A percentile compares a stretch with the other conserved stretches of the same genome.
Evolutionary conservation across 805 yeast genomes (phyloP).

Genomic region (Danielia oregonensis): DNA sequence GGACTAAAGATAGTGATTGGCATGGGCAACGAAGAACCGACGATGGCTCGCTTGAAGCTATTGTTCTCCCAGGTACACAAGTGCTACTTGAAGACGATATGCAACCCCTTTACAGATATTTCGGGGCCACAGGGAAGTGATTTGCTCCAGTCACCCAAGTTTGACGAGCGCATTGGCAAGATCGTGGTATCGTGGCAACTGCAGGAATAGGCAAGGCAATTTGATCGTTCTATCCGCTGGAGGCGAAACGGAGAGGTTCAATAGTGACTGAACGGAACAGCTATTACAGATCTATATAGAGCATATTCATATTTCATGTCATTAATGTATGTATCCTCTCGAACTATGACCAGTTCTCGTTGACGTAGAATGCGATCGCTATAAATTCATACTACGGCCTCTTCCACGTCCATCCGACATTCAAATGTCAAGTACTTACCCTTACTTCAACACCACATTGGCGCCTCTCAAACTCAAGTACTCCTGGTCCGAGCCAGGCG

Average conservation of each 20-base stretch:
- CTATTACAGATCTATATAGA: no score
- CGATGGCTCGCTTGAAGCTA: slow-evolving; percentile 12
- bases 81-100: slow-evolving; percentile 50
- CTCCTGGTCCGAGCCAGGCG: slow-evolving; percentile 91
- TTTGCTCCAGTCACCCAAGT: slow-evolving; percentile 25
- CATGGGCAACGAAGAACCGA: slow-evolving; percentile 14
- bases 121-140: slow-evolving; percentile 10
- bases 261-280: no score
- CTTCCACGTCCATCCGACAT: no score
- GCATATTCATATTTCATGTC: no score
- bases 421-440: neutral
- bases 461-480: slow-evolving; percentile 85
- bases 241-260: no score
- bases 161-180: slow-evolving; percentile 25
- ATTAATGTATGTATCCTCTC: no score
- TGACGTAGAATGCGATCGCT: no score
- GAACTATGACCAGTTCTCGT: no score
- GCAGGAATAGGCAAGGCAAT: no score
- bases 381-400: no score
- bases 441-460: slow-evolving; percentile 67
- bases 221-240: no score
- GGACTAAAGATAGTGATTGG: slow-evolving; percentile 68
- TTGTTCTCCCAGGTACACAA: slow-evolving; percentile 43
- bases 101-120: slow-evolving; percentile 57
- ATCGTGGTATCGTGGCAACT: slow-evolving; percentile 27